Evolutionary conservation across 768 basidiomycete genomes (phyloP), one percentile per base, ranked within the genome.

Genomic region (Cyclocybe aegerita): DNA sequence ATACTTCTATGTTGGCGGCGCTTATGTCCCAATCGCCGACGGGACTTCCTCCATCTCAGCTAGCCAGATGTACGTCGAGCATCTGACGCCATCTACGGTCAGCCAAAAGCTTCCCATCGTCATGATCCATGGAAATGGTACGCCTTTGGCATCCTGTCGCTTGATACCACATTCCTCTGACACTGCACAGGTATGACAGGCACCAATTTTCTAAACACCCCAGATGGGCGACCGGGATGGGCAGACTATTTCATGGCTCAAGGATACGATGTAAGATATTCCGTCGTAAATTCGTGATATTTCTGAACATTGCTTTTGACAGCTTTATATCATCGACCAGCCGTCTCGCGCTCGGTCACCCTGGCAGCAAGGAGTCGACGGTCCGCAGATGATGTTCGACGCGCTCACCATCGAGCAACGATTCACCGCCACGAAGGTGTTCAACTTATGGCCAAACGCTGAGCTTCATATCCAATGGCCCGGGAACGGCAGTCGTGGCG

Each of bases 1-100:
- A 11, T 79, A 76, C 52, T 76, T 79, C 50, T 81, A 79, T 60
- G 68, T 76, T 8, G 79, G 79, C 16, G 72, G 75, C 29, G 56
- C 56, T 0, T 79, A 79, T 54, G 50, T 64, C 12, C 52, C 65
- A 16, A 59, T 60, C 43, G 68, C 68, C 15, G 66, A 70, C 41
- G 50, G 39, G 5, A 5, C 23, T 7, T 68, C 71, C 29, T 63
- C 58, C 9, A 67, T 80, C 39, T 68, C 67, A 15, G 64, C 65
- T 44, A 76, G 74, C 1, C 77, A 79, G 40, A 74, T 81, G 59
- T 81, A 81, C 48, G 76, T 80, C 11, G 80, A 81, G 53, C 80
- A 67, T 47, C 66, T 81, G 39, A 70, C 61, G 4, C 80, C 80
- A 7, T 60, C 61, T 11, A 64, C 56, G 17, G 67, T 72, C 11